Evolutionary conservation across 768 basidiomycete genomes (phyloP).

Genomic region (Boletus edulis): DNA sequence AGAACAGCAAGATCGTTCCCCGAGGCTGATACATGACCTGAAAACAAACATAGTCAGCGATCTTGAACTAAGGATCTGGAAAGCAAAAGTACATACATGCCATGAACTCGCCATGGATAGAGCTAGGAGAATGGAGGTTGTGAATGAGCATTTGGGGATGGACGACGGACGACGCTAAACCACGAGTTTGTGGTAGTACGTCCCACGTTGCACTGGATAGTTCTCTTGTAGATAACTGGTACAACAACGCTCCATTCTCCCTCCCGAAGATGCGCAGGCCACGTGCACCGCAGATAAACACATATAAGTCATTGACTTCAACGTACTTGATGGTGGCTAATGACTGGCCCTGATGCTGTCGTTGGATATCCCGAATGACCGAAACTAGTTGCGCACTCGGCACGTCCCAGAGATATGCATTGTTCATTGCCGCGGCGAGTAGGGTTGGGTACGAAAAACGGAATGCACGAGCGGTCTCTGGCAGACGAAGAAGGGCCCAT

Average conservation of each 20-base stretch:
- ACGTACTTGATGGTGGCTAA: slow-evolving; percentile 57
- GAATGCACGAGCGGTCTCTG: slow-evolving; percentile 49
- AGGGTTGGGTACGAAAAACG: slow-evolving; percentile 69
- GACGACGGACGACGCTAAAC: slow-evolving; percentile 10
- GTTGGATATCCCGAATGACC: slow-evolving; percentile 28
- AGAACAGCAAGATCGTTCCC: slow-evolving; percentile 38
- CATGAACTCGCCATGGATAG: slow-evolving; percentile 18
- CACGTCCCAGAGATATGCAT: slow-evolving; percentile 64
- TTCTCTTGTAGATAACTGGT: slow-evolving; percentile 41
- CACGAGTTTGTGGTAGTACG: slow-evolving; percentile 21
- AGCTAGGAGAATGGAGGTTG: not conserved
- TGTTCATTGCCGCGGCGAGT: slow-evolving; percentile 42
- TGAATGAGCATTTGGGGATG: slow-evolving; percentile 22
- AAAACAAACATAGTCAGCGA: slow-evolving; percentile 2
- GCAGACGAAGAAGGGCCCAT: slow-evolving; percentile 54
- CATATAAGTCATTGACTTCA: slow-evolving; percentile 56
- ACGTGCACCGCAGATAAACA: slow-evolving; percentile 54
- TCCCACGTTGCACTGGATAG: slow-evolving; percentile 35
- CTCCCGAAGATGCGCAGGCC: slow-evolving; percentile 56
- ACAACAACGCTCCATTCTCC: slow-evolving; percentile 39
- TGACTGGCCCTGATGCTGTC: not conserved
- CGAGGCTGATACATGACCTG: slow-evolving; percentile 46
- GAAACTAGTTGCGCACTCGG: slow-evolving; percentile 47
- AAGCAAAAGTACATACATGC: slow-evolving; percentile 22
- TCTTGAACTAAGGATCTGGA: not conserved